Conservation (phyloP, 768 basidiomycete genomes). For the Cytidiella melzeri region DNA sequence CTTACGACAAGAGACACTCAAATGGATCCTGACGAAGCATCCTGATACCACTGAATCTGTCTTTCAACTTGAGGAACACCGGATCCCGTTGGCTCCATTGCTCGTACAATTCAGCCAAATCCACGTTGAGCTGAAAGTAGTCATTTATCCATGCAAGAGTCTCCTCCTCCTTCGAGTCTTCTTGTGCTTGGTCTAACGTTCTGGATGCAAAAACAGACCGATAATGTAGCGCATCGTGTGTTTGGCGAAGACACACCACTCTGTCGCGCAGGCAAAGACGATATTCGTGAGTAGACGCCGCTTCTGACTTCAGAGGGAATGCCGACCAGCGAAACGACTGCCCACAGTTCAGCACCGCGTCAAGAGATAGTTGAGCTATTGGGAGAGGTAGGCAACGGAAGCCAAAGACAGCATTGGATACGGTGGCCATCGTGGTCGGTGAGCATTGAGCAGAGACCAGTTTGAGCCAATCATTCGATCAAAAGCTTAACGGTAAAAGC, state of each 20-base stretch:
- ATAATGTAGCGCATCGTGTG: conserved; percentile 58
- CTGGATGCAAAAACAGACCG: conserved; percentile 56
- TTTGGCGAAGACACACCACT: conserved; percentile 78
- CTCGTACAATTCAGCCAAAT: conserved; percentile 63
- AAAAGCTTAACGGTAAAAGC: not conserved
- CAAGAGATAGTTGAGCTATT: conserved; percentile 66
- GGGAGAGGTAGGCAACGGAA: conserved; percentile 59
- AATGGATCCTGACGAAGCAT: conserved; percentile 92
- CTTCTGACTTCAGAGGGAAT: conserved; percentile 29
- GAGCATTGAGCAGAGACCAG: not conserved
- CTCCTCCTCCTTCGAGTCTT: conserved; percentile 45
- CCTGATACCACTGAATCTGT: conserved; percentile 74
- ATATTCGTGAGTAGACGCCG: conserved; percentile 52
- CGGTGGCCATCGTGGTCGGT: conserved; percentile 1
- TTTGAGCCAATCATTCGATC: not conserved
- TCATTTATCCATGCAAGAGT: conserved; percentile 71
- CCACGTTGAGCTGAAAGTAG: conserved; percentile 85
- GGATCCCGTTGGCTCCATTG: conserved; percentile 71
- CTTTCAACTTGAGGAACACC: conserved; percentile 60
- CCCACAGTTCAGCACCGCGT: conserved; percentile 74
- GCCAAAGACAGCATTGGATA: conserved; percentile 4
- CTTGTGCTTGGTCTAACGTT: conserved; percentile 27
- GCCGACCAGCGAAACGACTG: conserved; percentile 83
- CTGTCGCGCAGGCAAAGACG: conserved; percentile 76
- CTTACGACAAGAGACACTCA: conserved; percentile 92